Evolutionary conservation across 139 green algal species (phyloP).

Genomic region (Micractinium sp.): DNA sequence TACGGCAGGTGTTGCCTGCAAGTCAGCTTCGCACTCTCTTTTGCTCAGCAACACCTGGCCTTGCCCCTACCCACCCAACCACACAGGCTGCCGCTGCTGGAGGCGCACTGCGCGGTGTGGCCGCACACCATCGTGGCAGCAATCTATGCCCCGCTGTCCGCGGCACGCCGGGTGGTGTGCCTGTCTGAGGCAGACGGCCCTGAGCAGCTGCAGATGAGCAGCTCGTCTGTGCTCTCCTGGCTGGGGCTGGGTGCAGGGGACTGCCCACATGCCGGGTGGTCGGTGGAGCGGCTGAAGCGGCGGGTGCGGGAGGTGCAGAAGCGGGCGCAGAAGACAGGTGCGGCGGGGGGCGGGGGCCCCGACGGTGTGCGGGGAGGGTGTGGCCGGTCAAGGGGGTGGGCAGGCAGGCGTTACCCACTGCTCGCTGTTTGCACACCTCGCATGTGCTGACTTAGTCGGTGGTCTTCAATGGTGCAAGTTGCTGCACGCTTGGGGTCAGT

Average conservation of each 20-base stretch:
- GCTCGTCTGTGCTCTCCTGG: background rate
- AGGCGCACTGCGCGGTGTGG: slow-evolving; percentile 27
- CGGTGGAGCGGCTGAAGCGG: background rate
- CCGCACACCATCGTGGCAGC: slow-evolving; percentile 14
- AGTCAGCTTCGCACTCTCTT: background rate
- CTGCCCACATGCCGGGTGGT: slow-evolving; percentile 4
- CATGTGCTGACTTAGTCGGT: background rate
- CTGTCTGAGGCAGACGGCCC: background rate
- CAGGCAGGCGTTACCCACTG: too few species aligned
- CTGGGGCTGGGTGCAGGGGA: background rate
- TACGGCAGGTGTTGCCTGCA: background rate
- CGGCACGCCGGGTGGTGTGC: background rate
- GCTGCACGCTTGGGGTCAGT: background rate
- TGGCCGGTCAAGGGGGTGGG: background rate
- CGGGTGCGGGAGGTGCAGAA: slow-evolving; percentile 2
- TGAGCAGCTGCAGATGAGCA: background rate
- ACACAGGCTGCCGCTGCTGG: slow-evolving; percentile 17
- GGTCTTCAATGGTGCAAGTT: background rate
- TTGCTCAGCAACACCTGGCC: background rate
- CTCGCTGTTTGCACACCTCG: background rate
- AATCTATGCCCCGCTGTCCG: background rate
- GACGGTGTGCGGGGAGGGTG: background rate
- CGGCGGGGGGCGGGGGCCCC: too few species aligned
- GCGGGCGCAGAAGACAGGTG: slow-evolving; percentile 2
- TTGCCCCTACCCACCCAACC: too few species aligned